Evolutionary conservation across 148 eudicot genomes (phyloP).

Genomic region (Vaccinium macrocarpon): DNA sequence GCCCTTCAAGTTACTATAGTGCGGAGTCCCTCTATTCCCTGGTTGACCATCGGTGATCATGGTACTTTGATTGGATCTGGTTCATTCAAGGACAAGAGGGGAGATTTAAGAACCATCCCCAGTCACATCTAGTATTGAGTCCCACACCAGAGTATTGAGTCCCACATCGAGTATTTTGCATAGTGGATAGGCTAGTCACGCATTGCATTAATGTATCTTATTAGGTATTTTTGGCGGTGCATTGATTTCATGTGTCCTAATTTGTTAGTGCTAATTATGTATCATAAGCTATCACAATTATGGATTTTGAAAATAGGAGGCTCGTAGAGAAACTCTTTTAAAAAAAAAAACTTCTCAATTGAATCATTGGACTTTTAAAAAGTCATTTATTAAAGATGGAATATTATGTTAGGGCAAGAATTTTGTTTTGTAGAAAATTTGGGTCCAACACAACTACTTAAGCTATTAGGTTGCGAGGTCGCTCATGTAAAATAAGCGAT

Average conservation of each 20-base stretch:
- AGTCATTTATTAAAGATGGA: background rate
- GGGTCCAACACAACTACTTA: background rate
- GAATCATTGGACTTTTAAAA: background rate
- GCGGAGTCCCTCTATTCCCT: background rate
- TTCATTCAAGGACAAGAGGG: background rate
- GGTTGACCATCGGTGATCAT: background rate
- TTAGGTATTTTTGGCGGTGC: background rate
- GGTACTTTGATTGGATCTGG: background rate
- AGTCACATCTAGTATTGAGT: background rate
- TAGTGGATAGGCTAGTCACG: background rate
- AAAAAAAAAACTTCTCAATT: background rate
- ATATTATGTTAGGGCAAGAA: background rate
- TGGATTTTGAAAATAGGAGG: background rate
- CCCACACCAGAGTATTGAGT: background rate
- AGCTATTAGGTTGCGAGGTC: background rate
- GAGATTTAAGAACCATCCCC: background rate
- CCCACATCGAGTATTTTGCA: background rate
- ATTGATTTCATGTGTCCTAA: background rate
- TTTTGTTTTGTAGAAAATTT: background rate
- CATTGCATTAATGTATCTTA: background rate
- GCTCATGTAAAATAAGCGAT: background rate
- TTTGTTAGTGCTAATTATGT: background rate
- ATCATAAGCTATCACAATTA: background rate
- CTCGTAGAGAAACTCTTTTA: background rate
- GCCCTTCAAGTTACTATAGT: background rate